Base-by-base conservation (phyloP, 2,329 filamentous ascomycete species). In the Aspergillus aculeatinus region DNA sequence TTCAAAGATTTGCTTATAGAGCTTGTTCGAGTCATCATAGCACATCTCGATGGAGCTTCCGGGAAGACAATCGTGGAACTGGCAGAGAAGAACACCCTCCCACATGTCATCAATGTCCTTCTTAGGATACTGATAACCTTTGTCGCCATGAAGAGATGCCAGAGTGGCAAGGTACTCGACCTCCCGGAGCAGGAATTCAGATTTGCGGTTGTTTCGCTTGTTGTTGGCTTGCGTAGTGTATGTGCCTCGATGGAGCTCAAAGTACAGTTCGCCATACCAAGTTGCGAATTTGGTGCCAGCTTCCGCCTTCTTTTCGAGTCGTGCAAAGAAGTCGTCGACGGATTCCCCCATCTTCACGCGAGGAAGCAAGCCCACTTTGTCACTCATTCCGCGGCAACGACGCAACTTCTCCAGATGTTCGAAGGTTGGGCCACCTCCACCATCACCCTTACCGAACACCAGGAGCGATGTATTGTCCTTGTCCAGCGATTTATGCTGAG, bases 191-290 rank as follows among this genome's bases (percentile, higher is more conserved):
- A 96, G 77, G 56, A 90, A 87, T 77, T 99, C 95, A 0, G 91
- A 84, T 72, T 88, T 89, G 57, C 95, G 86, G 74, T 98, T 99
- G 80, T 96, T 94, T 68, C 87, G 87, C 80, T 99, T 99, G 81
- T 96, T 99, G 79, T 97, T 96, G 61, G 93, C 90, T 75, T 98
- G 94, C 0, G 94, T 97, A 3, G 95, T 99, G 78, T 98, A 98
- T 12, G 94, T 98, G 56, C 95, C 95, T 61, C 95, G 90, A 74
- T 99, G 95, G 52, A 99, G 85, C 77, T 99, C 95, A 75, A 99
- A 96, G 79, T 99, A 99, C 9, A 99, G 84, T 79, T 99, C 95
- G 48, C 95, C 95, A 73, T 96, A 96, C 95, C 95, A 99, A 1
- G 95, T 98, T 25, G 92, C 90, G 57, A 97, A 89, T 19, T 91